These are phyloP conservation scores for Rhododendron molle DNA, from an alignment of 148 eudicot genomes.

Conservation along the genomic window DNA sequence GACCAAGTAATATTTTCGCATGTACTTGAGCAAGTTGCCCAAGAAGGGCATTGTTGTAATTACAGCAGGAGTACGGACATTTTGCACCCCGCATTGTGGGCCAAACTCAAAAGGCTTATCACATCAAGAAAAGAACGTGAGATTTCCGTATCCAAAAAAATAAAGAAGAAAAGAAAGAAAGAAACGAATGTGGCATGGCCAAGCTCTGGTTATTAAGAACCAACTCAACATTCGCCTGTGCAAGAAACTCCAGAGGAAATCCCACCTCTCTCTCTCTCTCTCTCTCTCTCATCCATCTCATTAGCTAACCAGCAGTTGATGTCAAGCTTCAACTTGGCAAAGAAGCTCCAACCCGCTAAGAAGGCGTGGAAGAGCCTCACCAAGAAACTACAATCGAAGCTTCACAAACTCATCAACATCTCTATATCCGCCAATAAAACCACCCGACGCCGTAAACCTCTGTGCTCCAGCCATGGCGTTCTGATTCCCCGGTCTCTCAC, in stretches of 20 bases:
- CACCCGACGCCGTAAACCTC: slow-evolving; percentile 13
- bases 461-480: neutral
- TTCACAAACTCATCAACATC: slow-evolving; percentile 28
- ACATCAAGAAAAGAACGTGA: neutral
- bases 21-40: neutral
- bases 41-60: neutral
- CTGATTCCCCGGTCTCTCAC: neutral
- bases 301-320: slow-evolving; percentile 16
- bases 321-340: slow-evolving; percentile 40
- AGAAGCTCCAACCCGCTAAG: slow-evolving; percentile 49
- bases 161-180: too few species aligned
- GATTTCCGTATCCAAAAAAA: neutral
- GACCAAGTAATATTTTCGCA: neutral
- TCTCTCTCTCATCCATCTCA: neutral
- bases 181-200: neutral
- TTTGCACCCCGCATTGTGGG: neutral
- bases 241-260: neutral
- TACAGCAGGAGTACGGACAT: neutral
- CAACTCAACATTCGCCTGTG: neutral
- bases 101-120: neutral
- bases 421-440: slow-evolving; percentile 19
- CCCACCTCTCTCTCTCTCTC: neutral
- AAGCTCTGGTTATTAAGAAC: neutral
- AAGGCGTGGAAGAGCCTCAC: slow-evolving; percentile 59
- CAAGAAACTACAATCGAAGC: slow-evolving; percentile 29